Conservation (phyloP, 1,284 basidiomycete species). For the Polyporus tsugae region DNA sequence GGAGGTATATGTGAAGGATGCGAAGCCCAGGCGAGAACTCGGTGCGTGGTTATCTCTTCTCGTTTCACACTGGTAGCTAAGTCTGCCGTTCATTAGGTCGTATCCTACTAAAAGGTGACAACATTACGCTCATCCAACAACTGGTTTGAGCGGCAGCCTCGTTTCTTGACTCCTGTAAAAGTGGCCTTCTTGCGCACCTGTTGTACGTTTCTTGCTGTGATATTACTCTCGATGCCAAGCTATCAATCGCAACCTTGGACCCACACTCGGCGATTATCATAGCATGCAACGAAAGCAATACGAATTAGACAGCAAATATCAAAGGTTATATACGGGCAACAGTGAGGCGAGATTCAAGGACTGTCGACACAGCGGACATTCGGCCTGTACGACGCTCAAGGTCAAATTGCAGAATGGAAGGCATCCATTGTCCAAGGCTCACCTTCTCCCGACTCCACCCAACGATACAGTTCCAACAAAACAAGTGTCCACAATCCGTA, state of each 20-base stretch:
- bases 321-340: constrained; percentile 85
- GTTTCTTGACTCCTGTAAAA: constrained; percentile 34
- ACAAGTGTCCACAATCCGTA: constrained; percentile 94
- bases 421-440: constrained; percentile 18
- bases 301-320: constrained; percentile 12
- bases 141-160: constrained; percentile 42
- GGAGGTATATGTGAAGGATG: constrained; percentile 91
- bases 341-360: constrained; percentile 76
- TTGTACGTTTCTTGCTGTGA: constrained; percentile 37
- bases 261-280: background rate
- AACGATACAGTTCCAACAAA: constrained; percentile 93
- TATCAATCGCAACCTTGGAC: constrained; percentile 19
- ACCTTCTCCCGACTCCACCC: constrained; percentile 92
- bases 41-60: constrained; percentile 55
- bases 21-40: constrained; percentile 83
- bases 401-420: constrained; percentile 5
- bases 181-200: constrained; percentile 26
- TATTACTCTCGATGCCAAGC: constrained; percentile 31
- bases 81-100: constrained; percentile 66
- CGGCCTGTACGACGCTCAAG: constrained; percentile 57
- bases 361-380: constrained; percentile 91
- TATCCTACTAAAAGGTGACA: constrained; percentile 94
- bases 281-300: background rate
- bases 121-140: constrained; percentile 94
- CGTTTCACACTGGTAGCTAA: constrained; percentile 9